These are phyloP conservation scores for Lentinula raphanica DNA, from an alignment of 768 basidiomycete species.

Conservation along the genomic window DNA sequence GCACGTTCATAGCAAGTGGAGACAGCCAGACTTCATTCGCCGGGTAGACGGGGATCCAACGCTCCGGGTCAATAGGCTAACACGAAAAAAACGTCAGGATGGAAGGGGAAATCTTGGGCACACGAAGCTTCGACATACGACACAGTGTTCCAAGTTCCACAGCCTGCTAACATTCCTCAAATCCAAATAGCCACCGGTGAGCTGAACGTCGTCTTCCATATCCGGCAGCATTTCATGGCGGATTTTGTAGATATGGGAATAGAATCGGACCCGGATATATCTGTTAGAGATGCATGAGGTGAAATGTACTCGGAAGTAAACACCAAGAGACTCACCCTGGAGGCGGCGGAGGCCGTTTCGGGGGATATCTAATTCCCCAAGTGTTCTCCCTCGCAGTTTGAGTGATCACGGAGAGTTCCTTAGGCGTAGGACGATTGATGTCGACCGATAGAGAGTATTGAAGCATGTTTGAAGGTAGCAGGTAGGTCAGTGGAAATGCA, in stretches of 20 bases:
- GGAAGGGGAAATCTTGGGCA: no score
- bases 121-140: background rate
- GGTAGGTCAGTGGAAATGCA: background rate
- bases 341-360: background rate
- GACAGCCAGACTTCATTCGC: background rate
- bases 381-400: slow-evolving; percentile 3
- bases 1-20: background rate
- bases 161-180: background rate
- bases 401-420: background rate
- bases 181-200: background rate
- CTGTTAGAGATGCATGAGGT: background rate
- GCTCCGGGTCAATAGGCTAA: background rate
- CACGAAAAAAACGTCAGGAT: background rate
- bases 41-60: background rate
- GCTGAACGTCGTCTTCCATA: slow-evolving; percentile 1
- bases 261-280: slow-evolving; percentile 5
- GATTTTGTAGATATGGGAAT: slow-evolving; percentile 1
- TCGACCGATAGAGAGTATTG: background rate
- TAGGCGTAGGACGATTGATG: background rate
- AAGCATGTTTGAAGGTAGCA: background rate
- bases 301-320: background rate
- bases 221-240: slow-evolving; percentile 6
- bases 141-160: slow-evolving; percentile 1
- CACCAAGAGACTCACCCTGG: background rate
- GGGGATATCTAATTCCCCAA: slow-evolving; percentile 4